Evolutionary conservation across 2,329 filamentous ascomycete species (phyloP).

Genomic region (Microcyclospora tardicrescens): DNA sequence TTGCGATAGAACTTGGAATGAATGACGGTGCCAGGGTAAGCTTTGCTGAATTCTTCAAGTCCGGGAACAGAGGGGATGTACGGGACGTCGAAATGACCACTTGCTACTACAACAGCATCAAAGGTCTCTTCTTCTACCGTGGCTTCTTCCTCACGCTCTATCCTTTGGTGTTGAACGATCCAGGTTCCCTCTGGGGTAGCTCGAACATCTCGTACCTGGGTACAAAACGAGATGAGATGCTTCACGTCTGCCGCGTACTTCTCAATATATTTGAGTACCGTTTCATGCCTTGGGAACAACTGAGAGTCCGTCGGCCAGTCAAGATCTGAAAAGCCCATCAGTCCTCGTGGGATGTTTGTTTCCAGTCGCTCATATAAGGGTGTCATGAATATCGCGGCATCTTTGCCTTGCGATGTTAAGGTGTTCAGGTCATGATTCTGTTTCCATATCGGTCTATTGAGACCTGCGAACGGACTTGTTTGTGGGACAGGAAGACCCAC

Average conservation of each 20-base stretch:
- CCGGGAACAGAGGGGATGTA: slow-evolving; percentile 31
- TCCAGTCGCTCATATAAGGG: slow-evolving; percentile 73
- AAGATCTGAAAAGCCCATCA: slow-evolving; percentile 71
- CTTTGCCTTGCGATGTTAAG: slow-evolving; percentile 6
- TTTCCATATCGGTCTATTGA: slow-evolving; percentile 49
- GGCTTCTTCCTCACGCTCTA: slow-evolving; percentile 1
- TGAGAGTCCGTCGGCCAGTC: slow-evolving; percentile 40
- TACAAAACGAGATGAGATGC: slow-evolving; percentile 55
- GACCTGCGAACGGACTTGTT: slow-evolving; percentile 45
- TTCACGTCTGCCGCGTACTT: slow-evolving; percentile 57
- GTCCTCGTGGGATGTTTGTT: slow-evolving; percentile 68
- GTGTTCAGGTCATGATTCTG: slow-evolving; percentile 6
- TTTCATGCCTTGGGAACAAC: slow-evolving; percentile 60
- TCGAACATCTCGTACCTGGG: slow-evolving; percentile 51
- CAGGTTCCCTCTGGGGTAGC: slow-evolving; percentile 33
- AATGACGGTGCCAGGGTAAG: slow-evolving; percentile 27
- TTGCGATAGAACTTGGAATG: slow-evolving; percentile 66
- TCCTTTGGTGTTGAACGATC: slow-evolving; percentile 41
- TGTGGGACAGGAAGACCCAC: slow-evolving; percentile 47
- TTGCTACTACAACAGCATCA: slow-evolving; percentile 36
- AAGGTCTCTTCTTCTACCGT: slow-evolving; percentile 37
- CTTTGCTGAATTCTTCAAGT: slow-evolving; percentile 28
- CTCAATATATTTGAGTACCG: slow-evolving; percentile 61
- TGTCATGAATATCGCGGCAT: slow-evolving; percentile 55
- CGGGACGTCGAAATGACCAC: slow-evolving; percentile 36